Evolutionary conservation across 2,329 filamentous ascomycete species (phyloP).

Genomic region (Beauveria varroae): DNA sequence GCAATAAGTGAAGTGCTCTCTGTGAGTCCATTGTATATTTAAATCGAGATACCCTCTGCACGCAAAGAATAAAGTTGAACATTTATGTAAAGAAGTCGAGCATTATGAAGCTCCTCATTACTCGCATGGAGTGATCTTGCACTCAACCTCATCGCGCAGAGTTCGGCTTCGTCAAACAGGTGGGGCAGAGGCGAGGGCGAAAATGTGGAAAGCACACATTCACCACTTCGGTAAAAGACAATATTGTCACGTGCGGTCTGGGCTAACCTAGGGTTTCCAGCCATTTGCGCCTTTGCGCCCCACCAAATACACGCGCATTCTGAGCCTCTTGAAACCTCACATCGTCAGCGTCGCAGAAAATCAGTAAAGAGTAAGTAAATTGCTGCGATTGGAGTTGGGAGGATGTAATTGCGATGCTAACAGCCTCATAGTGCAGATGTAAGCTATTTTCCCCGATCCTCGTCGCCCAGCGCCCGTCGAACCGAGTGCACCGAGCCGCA

Average conservation of each 20-base stretch:
- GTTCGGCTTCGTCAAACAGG: background rate
- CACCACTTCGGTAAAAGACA: background rate
- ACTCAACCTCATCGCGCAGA: background rate
- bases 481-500: background rate
- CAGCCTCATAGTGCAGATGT: constrained; percentile 75
- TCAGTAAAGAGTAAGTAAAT: constrained; percentile 51
- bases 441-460: constrained; percentile 36
- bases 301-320: constrained; percentile 38
- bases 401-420: constrained; percentile 36
- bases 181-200: background rate
- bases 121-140: background rate
- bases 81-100: background rate
- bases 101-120: background rate
- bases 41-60: constrained; percentile 3
- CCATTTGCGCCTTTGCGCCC: constrained; percentile 26
- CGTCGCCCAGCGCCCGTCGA: constrained; percentile 13
- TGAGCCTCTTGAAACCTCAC: constrained; percentile 29
- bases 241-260: constrained; percentile 23
- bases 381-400: background rate
- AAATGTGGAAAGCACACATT: constrained; percentile 2
- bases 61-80: background rate
- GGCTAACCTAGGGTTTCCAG: constrained; percentile 30
- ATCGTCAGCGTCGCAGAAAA: constrained; percentile 43
- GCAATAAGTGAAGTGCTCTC: background rate
- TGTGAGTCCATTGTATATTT: background rate